Percentiles rank a stretch among this genome's conserved stretches.
Conservation (phyloP, 192 early-diverging fungal genomes). For the Coemansia sp. region DNA sequence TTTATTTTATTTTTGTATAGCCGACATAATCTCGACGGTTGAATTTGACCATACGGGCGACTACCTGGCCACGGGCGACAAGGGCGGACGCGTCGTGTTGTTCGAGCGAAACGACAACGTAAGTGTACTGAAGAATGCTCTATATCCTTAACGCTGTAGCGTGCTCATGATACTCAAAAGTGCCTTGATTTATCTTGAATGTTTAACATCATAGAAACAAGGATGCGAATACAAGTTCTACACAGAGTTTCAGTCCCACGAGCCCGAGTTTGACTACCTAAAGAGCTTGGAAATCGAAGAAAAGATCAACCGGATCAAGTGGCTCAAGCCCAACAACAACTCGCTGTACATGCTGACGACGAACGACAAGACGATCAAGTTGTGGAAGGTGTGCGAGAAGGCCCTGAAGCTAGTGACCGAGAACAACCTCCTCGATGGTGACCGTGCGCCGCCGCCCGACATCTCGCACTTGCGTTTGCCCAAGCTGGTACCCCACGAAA, state of each 20-base stretch:
- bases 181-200: not conserved
- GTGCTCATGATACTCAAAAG: not conserved
- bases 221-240: slow-evolving; percentile 99
- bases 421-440: slow-evolving; percentile 80
- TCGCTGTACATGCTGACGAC: slow-evolving; percentile 97
- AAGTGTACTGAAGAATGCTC: slow-evolving; percentile 45
- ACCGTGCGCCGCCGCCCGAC: slow-evolving; percentile 54
- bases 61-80: slow-evolving; percentile 97
- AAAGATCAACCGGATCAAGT: slow-evolving; percentile 99
- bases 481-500: slow-evolving; percentile 91
- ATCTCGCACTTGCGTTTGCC: slow-evolving; percentile 70
- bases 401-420: slow-evolving; percentile 94
- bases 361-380: slow-evolving; percentile 99
- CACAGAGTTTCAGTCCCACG: slow-evolving; percentile 99
- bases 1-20: slow-evolving; percentile 55
- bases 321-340: slow-evolving; percentile 95
- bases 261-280: slow-evolving; percentile 99
- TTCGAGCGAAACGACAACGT: slow-evolving; percentile 98
- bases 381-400: slow-evolving; percentile 99
- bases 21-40: slow-evolving; percentile 98
- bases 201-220: slow-evolving; percentile 76
- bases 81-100: slow-evolving; percentile 96
- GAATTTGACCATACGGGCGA: slow-evolving; percentile 98
- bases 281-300: slow-evolving; percentile 99
- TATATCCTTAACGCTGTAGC: not conserved